A percentile compares a stretch with the other conserved stretches of the same genome.
phyloP scores from a whole-genome alignment of 2,329 filamentous ascomycete genomes.

The Aspergillus phoenicis region DNA sequence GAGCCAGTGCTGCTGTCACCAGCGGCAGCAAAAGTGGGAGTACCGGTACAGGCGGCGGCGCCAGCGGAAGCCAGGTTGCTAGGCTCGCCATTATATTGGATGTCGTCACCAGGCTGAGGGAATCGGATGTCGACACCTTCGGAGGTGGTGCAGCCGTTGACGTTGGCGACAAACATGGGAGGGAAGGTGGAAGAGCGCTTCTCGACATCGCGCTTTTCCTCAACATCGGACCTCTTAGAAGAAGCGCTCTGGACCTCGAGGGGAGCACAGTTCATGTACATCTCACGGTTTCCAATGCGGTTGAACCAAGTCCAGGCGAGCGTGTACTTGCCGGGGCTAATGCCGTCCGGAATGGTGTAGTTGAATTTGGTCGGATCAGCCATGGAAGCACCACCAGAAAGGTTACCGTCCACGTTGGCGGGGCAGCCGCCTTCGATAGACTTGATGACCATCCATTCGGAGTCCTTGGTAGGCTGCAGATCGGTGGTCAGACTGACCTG shows the following conservation, averaged over 20 bases:
- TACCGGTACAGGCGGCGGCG: constrained; percentile 33
- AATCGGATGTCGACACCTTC: constrained; percentile 64
- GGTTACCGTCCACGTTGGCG: constrained; percentile 61
- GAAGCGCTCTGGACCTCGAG: constrained; percentile 62
- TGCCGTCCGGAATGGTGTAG: constrained; percentile 70
- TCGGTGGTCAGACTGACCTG: constrained; percentile 87
- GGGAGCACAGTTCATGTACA: constrained; percentile 96
- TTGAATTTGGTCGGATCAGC: constrained; percentile 61
- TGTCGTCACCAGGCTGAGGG: constrained; percentile 65
- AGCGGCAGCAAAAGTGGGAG: constrained; percentile 35
- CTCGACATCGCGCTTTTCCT: constrained; percentile 40
- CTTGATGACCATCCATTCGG: constrained; percentile 85
- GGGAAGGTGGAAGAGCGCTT: constrained; percentile 66
- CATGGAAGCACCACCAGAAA: constrained; percentile 51
- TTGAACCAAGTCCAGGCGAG: constrained; percentile 97
- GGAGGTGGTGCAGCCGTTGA: constrained; percentile 61
- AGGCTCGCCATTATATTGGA: constrained; percentile 52
- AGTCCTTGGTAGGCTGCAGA: constrained; percentile 63
- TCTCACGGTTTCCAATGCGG: constrained; percentile 85
- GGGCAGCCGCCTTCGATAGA: constrained; percentile 87
- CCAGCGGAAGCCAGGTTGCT: constrained; percentile 39
- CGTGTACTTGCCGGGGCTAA: constrained; percentile 75
- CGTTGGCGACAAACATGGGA: constrained; percentile 74
- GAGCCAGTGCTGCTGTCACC: constrained; percentile 27
- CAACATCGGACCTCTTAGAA: constrained; percentile 44